Evolutionary conservation across 331 rosid genomes (phyloP).

Genomic region (Spiraea crenata): DNA sequence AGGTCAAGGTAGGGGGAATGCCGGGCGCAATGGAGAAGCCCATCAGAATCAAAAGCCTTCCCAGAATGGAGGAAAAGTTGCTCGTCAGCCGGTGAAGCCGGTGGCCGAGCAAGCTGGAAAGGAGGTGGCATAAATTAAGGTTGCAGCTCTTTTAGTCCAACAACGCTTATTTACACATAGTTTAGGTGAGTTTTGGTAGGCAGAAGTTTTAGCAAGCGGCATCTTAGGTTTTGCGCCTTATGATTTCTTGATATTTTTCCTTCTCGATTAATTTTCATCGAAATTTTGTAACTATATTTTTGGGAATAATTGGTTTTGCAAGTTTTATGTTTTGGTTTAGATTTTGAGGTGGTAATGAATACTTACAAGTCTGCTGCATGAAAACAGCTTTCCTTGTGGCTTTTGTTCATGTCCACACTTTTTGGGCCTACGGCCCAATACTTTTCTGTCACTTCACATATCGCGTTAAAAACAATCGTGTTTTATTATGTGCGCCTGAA

Average conservation of each 20-base stretch:
- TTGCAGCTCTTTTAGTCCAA: not conserved
- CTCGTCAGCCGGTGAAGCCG: conserved; percentile 37
- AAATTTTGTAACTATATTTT: not conserved
- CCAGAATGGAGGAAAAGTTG: conserved; percentile 42
- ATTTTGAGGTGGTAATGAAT: too few relatives aligned
- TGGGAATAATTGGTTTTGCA: not conserved
- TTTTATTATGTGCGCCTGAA: not conserved
- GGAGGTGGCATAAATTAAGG: conserved; percentile 15
- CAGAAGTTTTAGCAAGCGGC: conserved; percentile 2
- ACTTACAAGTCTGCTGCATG: too few relatives aligned
- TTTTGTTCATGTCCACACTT: not conserved
- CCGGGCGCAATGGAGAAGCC: conserved; percentile 45
- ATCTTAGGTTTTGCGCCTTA: not conserved
- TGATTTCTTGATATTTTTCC: not conserved
- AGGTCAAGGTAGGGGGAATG: conserved; percentile 42
- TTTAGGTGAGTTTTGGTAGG: conserved; percentile 1
- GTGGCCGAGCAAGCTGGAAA: conserved; percentile 15
- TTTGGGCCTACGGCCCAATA: not conserved
- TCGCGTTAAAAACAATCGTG: too few relatives aligned
- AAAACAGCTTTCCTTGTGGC: too few relatives aligned
- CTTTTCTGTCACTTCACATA: too few relatives aligned
- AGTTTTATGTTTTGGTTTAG: not conserved
- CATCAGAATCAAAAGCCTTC: conserved; percentile 35
- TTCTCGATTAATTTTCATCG: not conserved
- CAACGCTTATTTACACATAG: too few relatives aligned